A percentile compares a stretch with the other conserved stretches of the same genome.
Evolutionary conservation across 1,284 basidiomycete species (phyloP).

Genomic region (Sparassis latifolia): DNA sequence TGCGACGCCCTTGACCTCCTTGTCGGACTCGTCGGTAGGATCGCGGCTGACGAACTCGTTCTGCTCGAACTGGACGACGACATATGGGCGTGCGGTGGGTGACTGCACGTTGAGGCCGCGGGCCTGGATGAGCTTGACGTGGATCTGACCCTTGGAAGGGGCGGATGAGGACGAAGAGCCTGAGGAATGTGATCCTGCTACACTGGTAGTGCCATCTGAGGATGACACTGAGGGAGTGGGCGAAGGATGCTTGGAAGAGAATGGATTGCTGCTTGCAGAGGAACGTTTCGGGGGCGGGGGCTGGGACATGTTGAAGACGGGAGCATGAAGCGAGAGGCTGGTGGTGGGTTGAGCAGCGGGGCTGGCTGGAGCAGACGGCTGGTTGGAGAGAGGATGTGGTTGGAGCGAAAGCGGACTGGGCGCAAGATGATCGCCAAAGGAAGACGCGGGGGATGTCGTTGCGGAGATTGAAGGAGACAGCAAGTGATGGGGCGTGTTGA

Average conservation of each 20-base stretch:
- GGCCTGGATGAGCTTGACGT: conserved; percentile 93
- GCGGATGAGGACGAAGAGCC: conserved; percentile 11
- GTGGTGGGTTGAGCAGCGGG: conserved; percentile 63
- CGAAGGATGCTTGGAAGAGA: conserved; percentile 29
- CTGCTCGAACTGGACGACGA: conserved; percentile 97
- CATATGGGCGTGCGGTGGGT: conserved; percentile 76
- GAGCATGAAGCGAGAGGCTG: conserved; percentile 72
- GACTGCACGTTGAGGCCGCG: conserved; percentile 77
- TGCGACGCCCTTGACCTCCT: conserved; percentile 79
- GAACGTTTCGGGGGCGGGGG: conserved; percentile 43
- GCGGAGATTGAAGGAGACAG: conserved; percentile 26
- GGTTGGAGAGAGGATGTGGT: conserved; percentile 28
- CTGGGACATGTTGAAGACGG: conserved; percentile 72
- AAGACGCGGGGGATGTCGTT: conserved; percentile 6
- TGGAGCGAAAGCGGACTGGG: too few relatives aligned
- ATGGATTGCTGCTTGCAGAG: conserved; percentile 20
- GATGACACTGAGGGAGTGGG: conserved; percentile 24
- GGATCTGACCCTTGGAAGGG: conserved; percentile 74
- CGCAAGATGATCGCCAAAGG: too few relatives aligned
- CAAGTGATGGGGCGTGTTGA: conserved; percentile 26
- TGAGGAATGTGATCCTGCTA: conserved; percentile 17
- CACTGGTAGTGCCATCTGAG: conserved; percentile 18
- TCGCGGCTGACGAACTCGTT: conserved; percentile 97
- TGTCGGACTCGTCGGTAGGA: conserved; percentile 81
- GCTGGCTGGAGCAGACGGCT: conserved; percentile 35